Evolutionary conservation across 441 rosid species (phyloP), one percentile per base, ranked within the genome.

Genomic region (Populus hybrid): DNA sequence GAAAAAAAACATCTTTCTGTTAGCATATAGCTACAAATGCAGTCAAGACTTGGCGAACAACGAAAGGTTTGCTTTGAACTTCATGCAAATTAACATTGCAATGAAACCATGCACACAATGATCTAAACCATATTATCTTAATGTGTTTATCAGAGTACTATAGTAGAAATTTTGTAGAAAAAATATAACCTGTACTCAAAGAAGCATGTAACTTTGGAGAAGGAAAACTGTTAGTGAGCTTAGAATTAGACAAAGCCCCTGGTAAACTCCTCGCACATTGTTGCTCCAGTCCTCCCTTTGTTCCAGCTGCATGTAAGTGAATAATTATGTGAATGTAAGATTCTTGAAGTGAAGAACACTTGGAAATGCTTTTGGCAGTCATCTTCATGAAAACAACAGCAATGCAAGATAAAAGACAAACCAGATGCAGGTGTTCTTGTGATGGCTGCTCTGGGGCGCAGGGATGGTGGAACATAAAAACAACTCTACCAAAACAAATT

Each of bases 391-490:
- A 5, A 67, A 14, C 34, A 11, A 2, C 9, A 46, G 11, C 19
- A 78, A n/a, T 5, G 50, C 12, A 28, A 28, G 9, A 36, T 67
- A 16, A 23, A 42, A 26, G 57, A 81, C 83, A 72, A 80, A 95
- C 98, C 94, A 82, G 94, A 85, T 24, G 95, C 93, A 77, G 97
- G 94, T 16, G 97, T 91, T 79, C 95, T 85, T 42, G 81, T 75
- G 40, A 85, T 76, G 71, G 85, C 82, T 69, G 77, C 74, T 81
- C 88, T 89, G 40, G 89, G 68, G 68, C 97, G 95, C 72, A 94
- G 94, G 72, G 94, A 89, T 73, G 98, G 98, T 38, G 98, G 98
- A 76, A 94, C 87, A 82, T 94, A 95, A 71, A 84, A 91, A 85
- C 99, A 92, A 81, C 92, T 85, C 97, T 94, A 91, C 81, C 81